phyloP scores from a whole-genome alignment of 2,329 filamentous ascomycete species.

The Trichoderma sp. region DNA sequence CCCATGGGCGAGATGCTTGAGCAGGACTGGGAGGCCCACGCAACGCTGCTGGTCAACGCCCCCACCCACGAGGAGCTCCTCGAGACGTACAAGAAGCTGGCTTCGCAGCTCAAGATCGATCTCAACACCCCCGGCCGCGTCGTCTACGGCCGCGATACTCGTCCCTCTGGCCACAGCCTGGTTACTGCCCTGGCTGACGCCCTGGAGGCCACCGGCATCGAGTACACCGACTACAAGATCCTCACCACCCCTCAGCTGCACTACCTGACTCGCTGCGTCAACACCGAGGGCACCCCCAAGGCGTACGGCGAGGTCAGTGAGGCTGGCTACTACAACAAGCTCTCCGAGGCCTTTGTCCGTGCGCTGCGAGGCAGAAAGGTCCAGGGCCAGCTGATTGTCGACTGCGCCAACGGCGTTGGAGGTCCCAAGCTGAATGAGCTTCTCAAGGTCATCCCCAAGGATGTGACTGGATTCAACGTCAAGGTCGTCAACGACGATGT shows the following conservation, averaged over 20 bases:
- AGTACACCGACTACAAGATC: conserved; percentile 82
- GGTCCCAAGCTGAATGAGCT: conserved; percentile 86
- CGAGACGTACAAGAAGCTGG: conserved; percentile 72
- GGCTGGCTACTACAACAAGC: conserved; percentile 91
- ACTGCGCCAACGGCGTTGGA: conserved; percentile 96
- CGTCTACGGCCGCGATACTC: conserved; percentile 87
- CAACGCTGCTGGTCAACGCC: conserved; percentile 86
- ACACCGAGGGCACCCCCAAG: conserved; percentile 83
- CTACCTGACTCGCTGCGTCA: conserved; percentile 91
- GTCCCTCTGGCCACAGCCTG: conserved; percentile 84
- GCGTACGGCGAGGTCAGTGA: conserved; percentile 89
- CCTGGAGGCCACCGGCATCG: conserved; percentile 70
- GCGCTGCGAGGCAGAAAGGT: conserved; percentile 77
- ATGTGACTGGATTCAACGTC: conserved; percentile 72
- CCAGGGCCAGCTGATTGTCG: conserved; percentile 73
- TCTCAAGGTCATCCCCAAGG: conserved; percentile 74
- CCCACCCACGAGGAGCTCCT: conserved; percentile 70
- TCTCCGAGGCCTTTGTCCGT: conserved; percentile 77
- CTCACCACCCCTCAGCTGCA: conserved; percentile 97
- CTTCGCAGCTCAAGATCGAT: conserved; percentile 74
- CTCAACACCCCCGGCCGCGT: conserved; percentile 70
- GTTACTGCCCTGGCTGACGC: conserved; percentile 77
- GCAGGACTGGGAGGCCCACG: conserved; percentile 89
- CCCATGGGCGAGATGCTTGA: conserved; percentile 98
- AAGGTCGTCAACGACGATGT: conserved; percentile 92